These are phyloP conservation scores for Plasmopara viticola DNA, from an alignment of 352 stramenopile genomes.

Conservation along the genomic window DNA sequence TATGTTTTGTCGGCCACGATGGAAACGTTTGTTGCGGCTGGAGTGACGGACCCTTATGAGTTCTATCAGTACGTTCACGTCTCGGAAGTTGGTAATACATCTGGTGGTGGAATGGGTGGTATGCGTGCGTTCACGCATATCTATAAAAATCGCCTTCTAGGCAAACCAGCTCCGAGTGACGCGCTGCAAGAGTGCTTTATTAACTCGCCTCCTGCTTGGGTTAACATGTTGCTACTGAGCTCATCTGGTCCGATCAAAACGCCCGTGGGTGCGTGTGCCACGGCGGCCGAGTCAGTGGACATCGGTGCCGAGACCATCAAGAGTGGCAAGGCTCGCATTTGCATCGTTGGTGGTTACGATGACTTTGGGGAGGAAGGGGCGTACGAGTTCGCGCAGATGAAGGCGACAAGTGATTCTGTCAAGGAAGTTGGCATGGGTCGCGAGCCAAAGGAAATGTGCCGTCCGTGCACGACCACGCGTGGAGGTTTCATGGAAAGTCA, in stretches of 20 bases:
- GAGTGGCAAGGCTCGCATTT: constrained; percentile 77
- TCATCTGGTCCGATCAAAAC: constrained; percentile 88
- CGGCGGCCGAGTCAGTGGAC: constrained; percentile 80
- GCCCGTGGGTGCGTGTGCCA: constrained; percentile 79
- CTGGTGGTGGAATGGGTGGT: constrained; percentile 76
- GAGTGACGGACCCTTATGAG: constrained; percentile 86
- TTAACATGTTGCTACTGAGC: constrained; percentile 86
- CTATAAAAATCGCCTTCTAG: constrained; percentile 62
- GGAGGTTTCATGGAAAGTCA: constrained; percentile 88
- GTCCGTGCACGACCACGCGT: constrained; percentile 68
- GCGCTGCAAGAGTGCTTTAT: constrained; percentile 84
- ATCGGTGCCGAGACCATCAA: constrained; percentile 87
- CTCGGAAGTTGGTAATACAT: constrained; percentile 81
- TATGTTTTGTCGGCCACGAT: constrained; percentile 72
- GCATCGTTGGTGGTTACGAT: constrained; percentile 82
- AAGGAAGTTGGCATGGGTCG: constrained; percentile 77
- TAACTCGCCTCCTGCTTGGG: constrained; percentile 84
- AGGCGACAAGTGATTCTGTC: constrained; percentile 79
- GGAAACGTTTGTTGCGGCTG: constrained; percentile 71
- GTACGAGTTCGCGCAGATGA: constrained; percentile 88
- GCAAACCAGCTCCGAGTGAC: constrained; percentile 72
- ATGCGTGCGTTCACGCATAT: constrained; percentile 74
- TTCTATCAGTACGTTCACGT: constrained; percentile 90
- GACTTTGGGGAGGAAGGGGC: constrained; percentile 83
- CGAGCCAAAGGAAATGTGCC: constrained; percentile 77